A percentile compares a stretch with the other conserved stretches of the same genome.
Evolutionary conservation across 768 basidiomycete species (phyloP).

Genomic region (Pleurotus ostreatus): DNA sequence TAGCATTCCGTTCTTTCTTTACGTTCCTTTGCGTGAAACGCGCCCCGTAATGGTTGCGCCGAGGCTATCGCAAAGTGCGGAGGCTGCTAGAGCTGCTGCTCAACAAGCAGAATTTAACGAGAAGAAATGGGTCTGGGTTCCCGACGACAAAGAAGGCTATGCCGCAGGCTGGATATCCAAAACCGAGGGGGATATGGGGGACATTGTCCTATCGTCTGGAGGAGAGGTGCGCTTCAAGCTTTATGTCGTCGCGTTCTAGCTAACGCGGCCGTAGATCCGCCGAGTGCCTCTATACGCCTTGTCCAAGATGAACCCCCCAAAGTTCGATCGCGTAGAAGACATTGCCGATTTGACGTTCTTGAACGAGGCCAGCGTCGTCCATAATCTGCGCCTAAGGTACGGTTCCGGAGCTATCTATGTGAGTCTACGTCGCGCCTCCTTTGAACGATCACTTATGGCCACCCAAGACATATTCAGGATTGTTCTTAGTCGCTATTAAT

Average conservation of each 20-base stretch:
- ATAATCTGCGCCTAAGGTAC: slow-evolving; percentile 90
- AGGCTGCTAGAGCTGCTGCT: slow-evolving; percentile 81
- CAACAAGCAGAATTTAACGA: slow-evolving; percentile 95
- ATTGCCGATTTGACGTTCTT: slow-evolving; percentile 97
- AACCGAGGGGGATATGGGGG: slow-evolving; percentile 78
- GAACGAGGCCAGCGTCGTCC: slow-evolving; percentile 98
- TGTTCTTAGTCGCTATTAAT: slow-evolving; percentile 98
- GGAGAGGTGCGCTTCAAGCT: slow-evolving; percentile 63
- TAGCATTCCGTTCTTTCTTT: background rate
- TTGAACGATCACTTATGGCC: slow-evolving; percentile 9
- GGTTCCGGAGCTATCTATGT: slow-evolving; percentile 92
- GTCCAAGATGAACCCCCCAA: slow-evolving; percentile 97
- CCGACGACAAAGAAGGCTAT: slow-evolving; percentile 89
- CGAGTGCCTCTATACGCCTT: slow-evolving; percentile 74
- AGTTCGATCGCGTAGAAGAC: slow-evolving; percentile 96
- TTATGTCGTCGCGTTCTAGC: slow-evolving; percentile 11
- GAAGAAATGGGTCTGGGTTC: slow-evolving; percentile 99
- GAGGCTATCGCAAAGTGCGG: slow-evolving; percentile 49
- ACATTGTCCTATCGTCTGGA: slow-evolving; percentile 80
- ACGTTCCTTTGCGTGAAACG: background rate
- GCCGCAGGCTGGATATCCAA: slow-evolving; percentile 90
- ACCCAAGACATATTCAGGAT: slow-evolving; percentile 83
- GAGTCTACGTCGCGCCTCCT: slow-evolving; percentile 26
- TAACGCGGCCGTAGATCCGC: slow-evolving; percentile 40
- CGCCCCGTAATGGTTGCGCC: slow-evolving; percentile 41